Base-by-base conservation (phyloP, 2,329 filamentous ascomycete genomes). In the Alternaria arbusti region DNA sequence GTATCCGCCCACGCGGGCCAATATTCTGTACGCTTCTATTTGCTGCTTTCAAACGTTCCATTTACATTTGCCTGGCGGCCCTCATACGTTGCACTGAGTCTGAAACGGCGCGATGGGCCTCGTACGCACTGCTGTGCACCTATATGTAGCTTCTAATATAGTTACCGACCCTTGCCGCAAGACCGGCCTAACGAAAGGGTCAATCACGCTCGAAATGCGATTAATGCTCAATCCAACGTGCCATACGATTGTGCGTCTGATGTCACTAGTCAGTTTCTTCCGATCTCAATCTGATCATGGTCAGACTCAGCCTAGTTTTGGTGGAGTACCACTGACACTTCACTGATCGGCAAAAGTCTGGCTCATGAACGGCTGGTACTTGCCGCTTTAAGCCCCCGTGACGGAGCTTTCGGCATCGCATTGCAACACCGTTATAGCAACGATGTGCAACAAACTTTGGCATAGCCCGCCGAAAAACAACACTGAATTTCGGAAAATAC, bases 1-100 rank as follows among this genome's bases (percentile, higher is more conserved):
- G 77, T 79, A 77, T 74, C 78, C 75, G 79, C 79, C 79, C 79
- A 69, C 79, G 78, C 79, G 78, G 79, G 74, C 70, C 66, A 75
- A 65, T 71, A 68, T 64, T 46, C 54, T 78, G 74, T 77, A 75
- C 67, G 62, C 65, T 73, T 70, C 57, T 67, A 52, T 57, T 63
- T 57, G 54, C 55, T 57, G 51, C 20, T 57, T 62, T 59, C 40
- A 20, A 57, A 30, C 43, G 46, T 61, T 61, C 47, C 46, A 55
- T 55, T 60, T 36, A 49, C 51, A 59, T 44, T 46, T 51, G 30
- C 49, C 52, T 51, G 56, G 58, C 32, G 43, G 56, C 32, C 45
- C 44, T 61, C 52, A 56, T 59, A 54, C 56, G 54, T 64, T 64
- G 55, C 46, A 55, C 55, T 43, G 36, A 52, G 62, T 52, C 59